Evolutionary conservation across 768 basidiomycete genomes (phyloP).

Genomic region (Daedaleopsis sinensis): DNA sequence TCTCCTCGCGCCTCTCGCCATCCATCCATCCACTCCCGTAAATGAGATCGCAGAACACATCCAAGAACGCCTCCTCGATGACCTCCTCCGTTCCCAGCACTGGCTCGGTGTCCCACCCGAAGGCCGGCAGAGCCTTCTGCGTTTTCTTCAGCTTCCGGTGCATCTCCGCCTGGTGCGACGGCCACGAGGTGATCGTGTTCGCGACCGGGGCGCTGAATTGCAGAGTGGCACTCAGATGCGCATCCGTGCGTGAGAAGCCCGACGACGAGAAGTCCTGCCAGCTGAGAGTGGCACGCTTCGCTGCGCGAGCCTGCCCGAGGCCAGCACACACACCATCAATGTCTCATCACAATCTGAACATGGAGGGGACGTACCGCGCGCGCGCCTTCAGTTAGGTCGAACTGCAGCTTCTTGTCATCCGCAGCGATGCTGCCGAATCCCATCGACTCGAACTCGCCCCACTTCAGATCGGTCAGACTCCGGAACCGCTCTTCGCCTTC

Average conservation of each 20-base stretch:
- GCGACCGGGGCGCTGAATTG: slow-evolving; percentile 68
- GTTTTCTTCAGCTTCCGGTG: slow-evolving; percentile 82
- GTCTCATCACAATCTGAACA: slow-evolving; percentile 6
- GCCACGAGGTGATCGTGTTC: slow-evolving; percentile 71
- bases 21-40: slow-evolving; percentile 90
- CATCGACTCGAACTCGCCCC: slow-evolving; percentile 88
- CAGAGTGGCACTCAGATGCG: slow-evolving; percentile 76
- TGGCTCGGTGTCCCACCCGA: slow-evolving; percentile 92
- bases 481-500: slow-evolving; percentile 72
- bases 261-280: slow-evolving; percentile 89
- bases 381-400: slow-evolving; percentile 91
- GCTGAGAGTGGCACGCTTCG: slow-evolving; percentile 81
- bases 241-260: slow-evolving; percentile 82
- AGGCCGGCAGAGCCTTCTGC: slow-evolving; percentile 78
- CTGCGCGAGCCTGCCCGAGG: slow-evolving; percentile 52
- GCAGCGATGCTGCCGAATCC: slow-evolving; percentile 67
- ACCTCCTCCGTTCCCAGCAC: slow-evolving; percentile 77
- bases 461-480: slow-evolving; percentile 83
- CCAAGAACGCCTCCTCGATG: slow-evolving; percentile 89
- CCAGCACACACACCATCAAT: neutral
- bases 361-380: slow-evolving; percentile 54
- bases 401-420: slow-evolving; percentile 77
- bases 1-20: slow-evolving; percentile 66
- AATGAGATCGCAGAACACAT: slow-evolving; percentile 81
- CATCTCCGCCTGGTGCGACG: slow-evolving; percentile 71